Conservation (phyloP, 208 protist genomes). For the Crithidia bombi region DNA sequence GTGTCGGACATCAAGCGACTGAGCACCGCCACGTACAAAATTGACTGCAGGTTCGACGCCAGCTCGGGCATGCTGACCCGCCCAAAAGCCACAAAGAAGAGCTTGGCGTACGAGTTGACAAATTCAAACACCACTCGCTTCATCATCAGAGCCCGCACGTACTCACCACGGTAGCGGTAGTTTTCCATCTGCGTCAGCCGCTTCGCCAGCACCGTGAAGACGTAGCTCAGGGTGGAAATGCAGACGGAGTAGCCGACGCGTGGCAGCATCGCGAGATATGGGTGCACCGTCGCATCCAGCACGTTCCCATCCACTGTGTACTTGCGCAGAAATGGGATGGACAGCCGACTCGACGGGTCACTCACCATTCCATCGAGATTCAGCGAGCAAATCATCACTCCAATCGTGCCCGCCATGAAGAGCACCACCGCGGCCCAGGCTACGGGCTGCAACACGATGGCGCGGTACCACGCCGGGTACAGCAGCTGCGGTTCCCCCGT, state of each 20-base stretch:
- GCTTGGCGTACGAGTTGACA: slow-evolving; percentile 67
- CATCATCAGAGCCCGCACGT: slow-evolving; percentile 59
- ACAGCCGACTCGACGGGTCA: slow-evolving; percentile 23
- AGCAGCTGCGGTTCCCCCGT: slow-evolving; percentile 44
- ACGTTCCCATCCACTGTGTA: slow-evolving; percentile 47
- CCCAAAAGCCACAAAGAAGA: slow-evolving; percentile 70
- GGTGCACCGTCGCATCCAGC: slow-evolving; percentile 44
- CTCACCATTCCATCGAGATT: slow-evolving; percentile 59
- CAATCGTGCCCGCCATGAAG: slow-evolving; percentile 46
- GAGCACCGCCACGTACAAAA: slow-evolving; percentile 52
- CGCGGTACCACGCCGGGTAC: slow-evolving; percentile 57
- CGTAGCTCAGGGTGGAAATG: slow-evolving; percentile 43
- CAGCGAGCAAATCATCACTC: slow-evolving; percentile 52
- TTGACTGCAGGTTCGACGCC: slow-evolving; percentile 36
- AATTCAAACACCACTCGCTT: slow-evolving; percentile 77
- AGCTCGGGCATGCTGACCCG: slow-evolving; percentile 57
- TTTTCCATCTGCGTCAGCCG: slow-evolving; percentile 70
- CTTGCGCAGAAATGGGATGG: slow-evolving; percentile 33
- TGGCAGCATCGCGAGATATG: slow-evolving; percentile 39
- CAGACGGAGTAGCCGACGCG: slow-evolving; percentile 43
- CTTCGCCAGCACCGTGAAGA: slow-evolving; percentile 57
- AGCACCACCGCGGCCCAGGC: slow-evolving; percentile 39
- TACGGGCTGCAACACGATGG: slow-evolving; percentile 42
- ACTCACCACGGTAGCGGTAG: slow-evolving; percentile 57
- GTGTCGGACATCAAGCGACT: slow-evolving; percentile 58